Percentiles rank a stretch among this genome's conserved stretches.
Evolutionary conservation across 2,329 filamentous ascomycete species (phyloP).

Genomic region (Penicillium oxalicum): DNA sequence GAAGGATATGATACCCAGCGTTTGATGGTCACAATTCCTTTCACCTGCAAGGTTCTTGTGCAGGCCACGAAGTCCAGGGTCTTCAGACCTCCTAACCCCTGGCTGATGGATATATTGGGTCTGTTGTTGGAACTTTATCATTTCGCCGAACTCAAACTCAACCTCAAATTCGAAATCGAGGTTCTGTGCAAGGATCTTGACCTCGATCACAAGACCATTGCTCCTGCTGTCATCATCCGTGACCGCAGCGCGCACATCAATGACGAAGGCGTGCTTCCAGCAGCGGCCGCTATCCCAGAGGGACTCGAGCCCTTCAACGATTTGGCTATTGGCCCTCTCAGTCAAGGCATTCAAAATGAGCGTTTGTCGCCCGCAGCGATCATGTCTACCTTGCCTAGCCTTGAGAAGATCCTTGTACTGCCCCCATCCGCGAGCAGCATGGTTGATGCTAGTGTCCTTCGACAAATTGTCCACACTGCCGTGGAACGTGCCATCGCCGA

Average conservation of each 20-base stretch:
- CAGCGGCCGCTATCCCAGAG: conserved; percentile 53
- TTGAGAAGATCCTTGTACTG: conserved; percentile 71
- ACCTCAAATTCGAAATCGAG: conserved; percentile 97
- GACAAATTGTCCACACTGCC: conserved; percentile 73
- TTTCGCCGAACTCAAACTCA: conserved; percentile 86
- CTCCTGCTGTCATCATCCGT: conserved; percentile 79
- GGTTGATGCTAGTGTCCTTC: conserved; percentile 61
- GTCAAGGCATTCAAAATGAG: conserved; percentile 60
- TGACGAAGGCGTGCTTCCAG: conserved; percentile 47
- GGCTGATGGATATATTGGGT: conserved; percentile 93
- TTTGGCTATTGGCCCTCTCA: conserved; percentile 68
- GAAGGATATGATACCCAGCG: conserved; percentile 92
- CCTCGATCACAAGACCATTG: conserved; percentile 86
- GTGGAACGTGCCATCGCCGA: conserved; percentile 87
- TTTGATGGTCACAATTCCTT: conserved; percentile 86
- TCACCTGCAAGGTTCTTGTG: conserved; percentile 90
- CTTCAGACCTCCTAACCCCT: conserved; percentile 92
- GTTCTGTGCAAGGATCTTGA: conserved; percentile 89
- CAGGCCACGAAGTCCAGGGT: conserved; percentile 80
- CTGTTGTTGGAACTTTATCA: conserved; percentile 91
- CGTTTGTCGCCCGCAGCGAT: conserved; percentile 72
- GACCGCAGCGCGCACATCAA: conserved; percentile 65
- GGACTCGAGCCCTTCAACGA: conserved; percentile 76
- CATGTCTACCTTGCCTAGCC: conserved; percentile 74
- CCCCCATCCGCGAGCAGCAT: conserved; percentile 72